Percentiles rank a stretch among this genome's conserved stretches.
phyloP scores from a whole-genome alignment of 257 asterid species.

The Salvia miltiorrhiza region DNA sequence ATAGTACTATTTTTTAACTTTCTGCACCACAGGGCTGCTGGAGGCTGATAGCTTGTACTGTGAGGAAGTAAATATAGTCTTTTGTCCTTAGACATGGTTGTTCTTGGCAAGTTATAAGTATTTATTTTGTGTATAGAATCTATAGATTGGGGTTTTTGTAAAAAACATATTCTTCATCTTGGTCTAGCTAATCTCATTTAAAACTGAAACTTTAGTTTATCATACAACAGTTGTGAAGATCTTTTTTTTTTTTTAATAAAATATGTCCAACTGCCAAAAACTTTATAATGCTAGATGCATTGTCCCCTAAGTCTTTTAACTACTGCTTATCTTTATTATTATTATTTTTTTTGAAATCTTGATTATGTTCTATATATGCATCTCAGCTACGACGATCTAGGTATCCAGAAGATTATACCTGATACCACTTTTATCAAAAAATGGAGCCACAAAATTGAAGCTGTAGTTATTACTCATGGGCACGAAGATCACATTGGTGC shows the following conservation, averaged over 20 bases:
- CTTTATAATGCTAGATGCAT: slow-evolving; percentile 6
- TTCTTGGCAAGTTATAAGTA: background rate
- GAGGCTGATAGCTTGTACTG: background rate
- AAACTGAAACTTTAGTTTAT: slow-evolving; percentile 1
- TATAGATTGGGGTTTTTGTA: background rate
- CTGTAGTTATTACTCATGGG: slow-evolving; percentile 97
- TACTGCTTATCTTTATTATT: no score
- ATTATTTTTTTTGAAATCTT: background rate
- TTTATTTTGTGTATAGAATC: background rate
- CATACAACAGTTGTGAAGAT: background rate
- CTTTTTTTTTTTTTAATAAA: background rate
- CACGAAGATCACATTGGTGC: slow-evolving; percentile 99
- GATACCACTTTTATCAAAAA: slow-evolving; percentile 88
- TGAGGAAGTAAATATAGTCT: background rate
- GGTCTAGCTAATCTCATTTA: background rate
- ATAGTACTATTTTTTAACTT: background rate
- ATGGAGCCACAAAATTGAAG: slow-evolving; percentile 99
- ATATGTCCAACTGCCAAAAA: background rate
- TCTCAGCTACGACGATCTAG: slow-evolving; percentile 83
- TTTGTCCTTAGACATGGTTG: background rate
- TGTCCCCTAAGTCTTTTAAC: background rate
- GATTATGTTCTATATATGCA: slow-evolving; percentile 13
- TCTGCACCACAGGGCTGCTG: background rate
- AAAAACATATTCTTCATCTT: background rate
- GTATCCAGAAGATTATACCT: slow-evolving; percentile 98